Conservation (phyloP, 805 yeast genomes). For the Yamadazyma phyllophila region DNA sequence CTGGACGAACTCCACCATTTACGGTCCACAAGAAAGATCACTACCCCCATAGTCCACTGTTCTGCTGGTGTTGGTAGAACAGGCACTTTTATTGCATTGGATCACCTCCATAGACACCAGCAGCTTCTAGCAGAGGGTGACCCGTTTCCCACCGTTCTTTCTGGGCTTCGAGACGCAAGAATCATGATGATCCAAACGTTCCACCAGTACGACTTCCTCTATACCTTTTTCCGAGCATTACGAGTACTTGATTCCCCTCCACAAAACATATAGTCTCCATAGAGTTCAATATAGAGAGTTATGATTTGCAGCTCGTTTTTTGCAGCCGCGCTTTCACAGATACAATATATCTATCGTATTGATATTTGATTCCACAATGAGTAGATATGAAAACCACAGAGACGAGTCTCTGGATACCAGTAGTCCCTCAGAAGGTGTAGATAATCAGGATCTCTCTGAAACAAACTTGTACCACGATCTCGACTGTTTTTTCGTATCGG, state of each 20-base stretch:
- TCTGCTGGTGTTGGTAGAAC: slow-evolving; percentile 52
- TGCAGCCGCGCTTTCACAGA: slow-evolving; percentile 1
- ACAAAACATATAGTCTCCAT: too few relatives aligned
- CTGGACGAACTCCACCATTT: slow-evolving; percentile 20
- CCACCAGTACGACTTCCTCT: slow-evolving; percentile 36
- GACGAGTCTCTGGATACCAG: too few relatives aligned
- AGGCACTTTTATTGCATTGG: slow-evolving; percentile 39
- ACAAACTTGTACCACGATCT: too few relatives aligned
- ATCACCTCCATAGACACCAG: slow-evolving; percentile 25
- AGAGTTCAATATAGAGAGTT: background rate
- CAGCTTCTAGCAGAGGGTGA: background rate
- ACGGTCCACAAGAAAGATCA: slow-evolving; percentile 1
- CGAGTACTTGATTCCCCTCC: too few relatives aligned
- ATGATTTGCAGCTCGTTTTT: background rate
- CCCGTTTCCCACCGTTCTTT: background rate
- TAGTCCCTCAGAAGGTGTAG: too few relatives aligned
- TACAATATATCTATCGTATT: background rate
- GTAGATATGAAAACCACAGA: too few relatives aligned
- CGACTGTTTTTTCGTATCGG: too few relatives aligned
- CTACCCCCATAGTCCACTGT: slow-evolving; percentile 36
- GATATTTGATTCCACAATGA: too few relatives aligned
- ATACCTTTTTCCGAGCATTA: slow-evolving; percentile 21
- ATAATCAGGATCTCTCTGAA: too few relatives aligned
- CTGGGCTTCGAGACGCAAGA: slow-evolving; percentile 27
- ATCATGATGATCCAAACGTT: slow-evolving; percentile 47